Percentiles rank a stretch among this genome's conserved stretches.
Conservation (phyloP, 2,329 filamentous ascomycete species). For the Pyrenochaeta sp. region DNA sequence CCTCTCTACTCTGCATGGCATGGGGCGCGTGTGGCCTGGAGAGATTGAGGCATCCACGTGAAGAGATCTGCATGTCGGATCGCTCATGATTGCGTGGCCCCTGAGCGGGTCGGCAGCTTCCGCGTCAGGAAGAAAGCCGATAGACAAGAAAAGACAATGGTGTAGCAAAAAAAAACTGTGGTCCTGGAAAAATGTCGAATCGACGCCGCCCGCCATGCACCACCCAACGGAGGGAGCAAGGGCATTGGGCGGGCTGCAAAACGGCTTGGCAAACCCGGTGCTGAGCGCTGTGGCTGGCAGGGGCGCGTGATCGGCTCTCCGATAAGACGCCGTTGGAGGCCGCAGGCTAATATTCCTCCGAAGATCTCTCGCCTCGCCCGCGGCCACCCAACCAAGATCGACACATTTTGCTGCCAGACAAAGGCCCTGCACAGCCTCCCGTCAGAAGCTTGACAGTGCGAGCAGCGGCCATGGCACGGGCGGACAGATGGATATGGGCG, state of each 20-base stretch:
- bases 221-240: slow-evolving; percentile 12
- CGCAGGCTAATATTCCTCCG: slow-evolving; percentile 13
- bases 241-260: too few relatives aligned
- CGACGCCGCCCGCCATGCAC: slow-evolving; percentile 1
- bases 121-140: slow-evolving; percentile 33
- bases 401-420: slow-evolving; percentile 10
- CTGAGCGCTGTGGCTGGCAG: slow-evolving; percentile 10
- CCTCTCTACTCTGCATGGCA: background rate
- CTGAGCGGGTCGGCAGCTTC: slow-evolving; percentile 33
- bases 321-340: slow-evolving; percentile 25
- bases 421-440: slow-evolving; percentile 5
- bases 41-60: slow-evolving; percentile 2
- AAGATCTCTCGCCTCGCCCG: slow-evolving; percentile 16
- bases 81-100: slow-evolving; percentile 34
- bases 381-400: slow-evolving; percentile 20
- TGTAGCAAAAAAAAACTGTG: slow-evolving; percentile 5
- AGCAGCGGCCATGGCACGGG: slow-evolving; percentile 3
- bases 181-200: slow-evolving; percentile 6
- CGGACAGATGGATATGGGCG: slow-evolving; percentile 7
- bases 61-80: slow-evolving; percentile 27
- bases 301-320: slow-evolving; percentile 12
- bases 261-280: slow-evolving; percentile 16
- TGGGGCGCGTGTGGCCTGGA: background rate
- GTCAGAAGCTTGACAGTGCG: slow-evolving; percentile 5
- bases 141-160: slow-evolving; percentile 22